These are phyloP conservation scores for Linnemannia hyalina DNA, from an alignment of 192 early-diverging fungal genomes.

Conservation along the genomic window DNA sequence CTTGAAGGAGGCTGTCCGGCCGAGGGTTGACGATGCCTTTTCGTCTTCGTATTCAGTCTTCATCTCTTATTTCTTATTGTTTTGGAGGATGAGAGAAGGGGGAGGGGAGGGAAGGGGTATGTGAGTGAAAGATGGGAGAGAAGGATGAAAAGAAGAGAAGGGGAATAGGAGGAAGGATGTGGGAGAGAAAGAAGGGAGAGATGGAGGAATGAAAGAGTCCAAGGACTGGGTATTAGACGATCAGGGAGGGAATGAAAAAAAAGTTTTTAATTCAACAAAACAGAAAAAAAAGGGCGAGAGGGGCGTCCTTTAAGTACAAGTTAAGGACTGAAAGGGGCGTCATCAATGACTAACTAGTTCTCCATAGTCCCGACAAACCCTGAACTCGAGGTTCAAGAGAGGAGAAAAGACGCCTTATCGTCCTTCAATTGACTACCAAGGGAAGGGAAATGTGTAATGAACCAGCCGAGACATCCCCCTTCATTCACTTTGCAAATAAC, in stretches of 20 bases:
- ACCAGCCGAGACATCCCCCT: background rate
- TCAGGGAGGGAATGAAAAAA: background rate
- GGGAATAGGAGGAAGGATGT: background rate
- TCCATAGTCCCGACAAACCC: background rate
- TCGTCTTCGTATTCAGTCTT: conserved; percentile 5
- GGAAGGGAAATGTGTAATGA: background rate
- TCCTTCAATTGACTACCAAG: background rate
- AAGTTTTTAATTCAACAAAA: background rate
- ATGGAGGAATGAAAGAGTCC: background rate
- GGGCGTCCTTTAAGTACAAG: background rate
- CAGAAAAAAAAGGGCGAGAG: background rate
- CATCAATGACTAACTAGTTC: background rate
- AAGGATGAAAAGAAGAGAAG: background rate
- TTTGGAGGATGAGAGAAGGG: background rate
- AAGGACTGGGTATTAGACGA: background rate
- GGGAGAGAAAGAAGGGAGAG: background rate
- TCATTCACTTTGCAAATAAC: background rate
- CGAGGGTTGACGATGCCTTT: background rate
- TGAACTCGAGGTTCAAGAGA: background rate
- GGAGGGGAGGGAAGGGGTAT: background rate
- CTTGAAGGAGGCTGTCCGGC: conserved; percentile 18
- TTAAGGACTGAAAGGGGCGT: background rate
- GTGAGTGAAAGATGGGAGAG: background rate
- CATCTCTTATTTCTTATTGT: background rate
- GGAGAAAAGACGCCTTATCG: background rate